phyloP scores from a whole-genome alignment of 306 rosid genomes.

The Prosopis cineraria region DNA sequence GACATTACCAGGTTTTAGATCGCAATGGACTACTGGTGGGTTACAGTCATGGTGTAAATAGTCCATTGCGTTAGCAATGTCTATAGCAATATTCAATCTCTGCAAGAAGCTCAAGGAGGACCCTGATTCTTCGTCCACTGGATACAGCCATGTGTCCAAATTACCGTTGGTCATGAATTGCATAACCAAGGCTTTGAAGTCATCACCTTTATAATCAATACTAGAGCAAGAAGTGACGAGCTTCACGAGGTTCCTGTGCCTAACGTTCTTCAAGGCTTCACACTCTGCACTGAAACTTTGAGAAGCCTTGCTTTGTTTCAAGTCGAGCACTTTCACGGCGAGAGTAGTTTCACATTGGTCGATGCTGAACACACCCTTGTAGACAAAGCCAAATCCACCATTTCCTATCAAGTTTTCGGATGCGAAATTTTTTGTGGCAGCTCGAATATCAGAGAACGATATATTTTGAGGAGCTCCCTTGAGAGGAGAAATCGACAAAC shows the following conservation, averaged over 20 bases:
- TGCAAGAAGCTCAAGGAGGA: constrained; percentile 33
- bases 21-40: constrained; percentile 53
- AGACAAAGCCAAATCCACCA: constrained; percentile 82
- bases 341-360: constrained; percentile 46
- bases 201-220: constrained; percentile 44
- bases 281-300: constrained; percentile 50
- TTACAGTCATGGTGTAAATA: constrained; percentile 53
- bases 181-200: constrained; percentile 47
- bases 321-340: constrained; percentile 52
- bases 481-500: background rate
- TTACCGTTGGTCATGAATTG: constrained; percentile 49
- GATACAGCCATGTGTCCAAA: constrained; percentile 39
- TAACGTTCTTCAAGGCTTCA: constrained; percentile 40
- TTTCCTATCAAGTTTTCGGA: constrained; percentile 74
- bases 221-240: constrained; percentile 48
- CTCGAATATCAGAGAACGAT: constrained; percentile 63
- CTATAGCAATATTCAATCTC: constrained; percentile 43
- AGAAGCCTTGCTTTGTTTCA: constrained; percentile 45
- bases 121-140: constrained; percentile 17
- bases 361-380: constrained; percentile 65
- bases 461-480: constrained; percentile 36
- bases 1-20: constrained; percentile 50
- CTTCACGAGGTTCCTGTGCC: constrained; percentile 49
- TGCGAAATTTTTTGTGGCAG: constrained; percentile 83
- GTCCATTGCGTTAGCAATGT: constrained; percentile 52